Base-by-base conservation (phyloP, 768 basidiomycete species). In the Suillus decipiens region DNA sequence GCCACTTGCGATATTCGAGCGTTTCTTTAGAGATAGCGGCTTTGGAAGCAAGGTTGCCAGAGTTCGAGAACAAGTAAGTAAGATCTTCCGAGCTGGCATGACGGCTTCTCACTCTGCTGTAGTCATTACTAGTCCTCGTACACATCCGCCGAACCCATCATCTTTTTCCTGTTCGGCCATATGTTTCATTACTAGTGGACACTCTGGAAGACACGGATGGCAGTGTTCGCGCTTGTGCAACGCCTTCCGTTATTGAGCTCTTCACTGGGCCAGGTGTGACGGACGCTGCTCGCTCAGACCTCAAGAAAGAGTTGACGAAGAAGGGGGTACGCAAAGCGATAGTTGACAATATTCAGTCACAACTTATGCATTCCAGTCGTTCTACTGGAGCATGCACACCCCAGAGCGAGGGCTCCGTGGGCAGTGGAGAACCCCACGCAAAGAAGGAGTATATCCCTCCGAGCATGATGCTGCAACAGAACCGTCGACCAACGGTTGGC, bases 181-280 rank as follows among this genome's bases (percentile, higher is more conserved):
- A 90, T 76, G 84, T 96, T 37, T 75, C 90, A 1, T 77, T 82
- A 14, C 85, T 99, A 57, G 93, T 98, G 39, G 92, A 89, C 61
- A 81, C 89, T 43, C 81, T 99, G 36, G 93, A 98, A 78, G 96
- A 99, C 75, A 86, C 88, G 1, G 97, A 99, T 71, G 85, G 90
- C 22, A 86, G 87, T 68, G 97, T 99, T 59, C 89, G 97, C 50
- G 90, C 95, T 61, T 89, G 88, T 71, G 89, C 96, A 9, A 86
- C 89, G 56, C 84, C 86, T 68, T 88, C 93, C 1, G 84, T 94
- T 63, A 84, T 97, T 17, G 87, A 89, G 67, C 81, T 99, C 61
- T 96, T 98, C 71, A 88, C 93, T 1, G 92, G 92, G 17, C 84
- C 89, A 0, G 86, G 84, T 5, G 93, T 94, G 15, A 87, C 89